Evolutionary conservation across 2,329 filamentous ascomycete genomes (phyloP).

Genomic region (Fusarium sp.): DNA sequence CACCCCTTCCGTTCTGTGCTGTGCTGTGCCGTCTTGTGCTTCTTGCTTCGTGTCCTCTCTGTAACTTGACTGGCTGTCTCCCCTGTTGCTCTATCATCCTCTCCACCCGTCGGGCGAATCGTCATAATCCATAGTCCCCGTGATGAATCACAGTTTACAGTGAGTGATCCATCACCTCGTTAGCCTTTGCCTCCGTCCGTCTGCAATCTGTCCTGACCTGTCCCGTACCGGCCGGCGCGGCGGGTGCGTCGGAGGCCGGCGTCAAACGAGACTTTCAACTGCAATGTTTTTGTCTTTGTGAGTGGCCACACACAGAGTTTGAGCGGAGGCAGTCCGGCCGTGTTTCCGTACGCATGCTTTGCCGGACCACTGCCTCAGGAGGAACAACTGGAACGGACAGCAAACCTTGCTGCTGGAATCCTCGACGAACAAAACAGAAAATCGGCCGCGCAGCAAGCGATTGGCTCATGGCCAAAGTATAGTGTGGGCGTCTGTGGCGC

Average conservation of each 20-base stretch:
- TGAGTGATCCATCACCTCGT: constrained; percentile 9
- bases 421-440: constrained; percentile 36
- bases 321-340: constrained; percentile 25
- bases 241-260: constrained; percentile 38
- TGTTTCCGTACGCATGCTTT: constrained; percentile 33
- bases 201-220: constrained; percentile 7
- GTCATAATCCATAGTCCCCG: constrained; percentile 47
- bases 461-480: constrained; percentile 37
- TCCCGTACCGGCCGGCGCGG: constrained; percentile 36
- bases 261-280: constrained; percentile 18
- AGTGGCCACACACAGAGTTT: constrained; percentile 45
- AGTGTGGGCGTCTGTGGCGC: constrained; percentile 42
- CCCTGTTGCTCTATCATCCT: constrained; percentile 5
- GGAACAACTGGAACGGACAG: constrained; percentile 47
- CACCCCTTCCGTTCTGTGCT: constrained; percentile 37
- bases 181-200: constrained; percentile 42
- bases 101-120: constrained; percentile 47
- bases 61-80: constrained; percentile 33
- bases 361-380: constrained; percentile 30
- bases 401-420: constrained; percentile 49
- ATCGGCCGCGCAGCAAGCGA: constrained; percentile 32
- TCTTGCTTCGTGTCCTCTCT: constrained; percentile 42
- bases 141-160: constrained; percentile 46
- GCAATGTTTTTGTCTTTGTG: constrained; percentile 9
- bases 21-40: constrained; percentile 37